phyloP scores from a whole-genome alignment of 2,329 filamentous ascomycete genomes.

The Biscogniauxia mediterranea region DNA sequence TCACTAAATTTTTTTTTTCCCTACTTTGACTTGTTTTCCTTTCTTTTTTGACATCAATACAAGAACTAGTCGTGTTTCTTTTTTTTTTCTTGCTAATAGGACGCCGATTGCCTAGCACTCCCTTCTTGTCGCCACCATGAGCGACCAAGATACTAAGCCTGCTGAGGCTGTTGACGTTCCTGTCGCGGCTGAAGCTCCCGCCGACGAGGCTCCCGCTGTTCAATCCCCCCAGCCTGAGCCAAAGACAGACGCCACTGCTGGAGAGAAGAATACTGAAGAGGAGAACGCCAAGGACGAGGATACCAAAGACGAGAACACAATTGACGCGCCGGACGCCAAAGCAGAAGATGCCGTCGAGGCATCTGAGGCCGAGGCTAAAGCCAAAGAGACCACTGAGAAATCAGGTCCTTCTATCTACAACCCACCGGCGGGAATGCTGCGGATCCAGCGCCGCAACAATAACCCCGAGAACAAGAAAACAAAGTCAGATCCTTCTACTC shows the following conservation, averaged over 20 bases:
- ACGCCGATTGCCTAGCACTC: neutral
- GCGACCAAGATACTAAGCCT: conserved; percentile 40
- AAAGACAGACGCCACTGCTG: neutral
- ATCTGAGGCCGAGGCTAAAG: conserved; percentile 26
- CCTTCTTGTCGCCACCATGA: conserved; percentile 24
- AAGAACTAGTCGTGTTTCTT: neutral
- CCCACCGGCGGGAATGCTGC: conserved; percentile 38
- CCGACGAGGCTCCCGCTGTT: neutral
- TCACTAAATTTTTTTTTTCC: conserved; percentile 2
- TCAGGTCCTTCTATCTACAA: conserved; percentile 11
- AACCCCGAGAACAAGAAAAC: conserved; percentile 52
- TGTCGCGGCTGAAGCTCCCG: conserved; percentile 8
- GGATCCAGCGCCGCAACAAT: conserved; percentile 43
- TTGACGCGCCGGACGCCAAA: conserved; percentile 26
- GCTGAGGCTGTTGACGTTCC: conserved; percentile 33
- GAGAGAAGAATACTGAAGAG: conserved; percentile 21
- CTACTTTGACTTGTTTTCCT: neutral
- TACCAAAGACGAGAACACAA: conserved; percentile 25
- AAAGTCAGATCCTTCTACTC: conserved; percentile 68
- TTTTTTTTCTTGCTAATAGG: neutral
- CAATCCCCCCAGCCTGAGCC: conserved; percentile 3
- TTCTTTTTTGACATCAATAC: neutral
- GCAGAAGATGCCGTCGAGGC: conserved; percentile 26
- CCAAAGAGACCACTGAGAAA: conserved; percentile 18
- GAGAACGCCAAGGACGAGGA: conserved; percentile 23